Conservation (phyloP, 108 stramenopile genomes). For the Nannochloropsis gaditana region DNA sequence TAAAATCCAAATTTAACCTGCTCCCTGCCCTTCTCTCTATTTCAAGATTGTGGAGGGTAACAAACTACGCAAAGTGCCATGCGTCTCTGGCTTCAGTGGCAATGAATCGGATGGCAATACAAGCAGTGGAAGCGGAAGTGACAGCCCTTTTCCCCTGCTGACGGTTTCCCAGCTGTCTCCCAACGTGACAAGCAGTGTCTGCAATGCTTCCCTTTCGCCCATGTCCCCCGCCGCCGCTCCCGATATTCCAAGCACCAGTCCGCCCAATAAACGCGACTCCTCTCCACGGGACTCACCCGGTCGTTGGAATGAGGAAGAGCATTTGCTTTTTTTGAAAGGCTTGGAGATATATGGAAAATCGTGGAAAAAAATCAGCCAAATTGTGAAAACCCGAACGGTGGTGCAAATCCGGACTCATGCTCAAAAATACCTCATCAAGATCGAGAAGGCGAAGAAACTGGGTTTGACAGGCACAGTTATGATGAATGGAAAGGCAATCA, state of each 20-base stretch:
- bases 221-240: background rate
- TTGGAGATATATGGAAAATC: background rate
- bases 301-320: background rate
- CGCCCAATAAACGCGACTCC: background rate
- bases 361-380: background rate
- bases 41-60: no score
- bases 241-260: background rate
- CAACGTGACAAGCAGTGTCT: no score
- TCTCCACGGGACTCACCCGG: background rate
- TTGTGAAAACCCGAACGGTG: conserved; percentile 29
- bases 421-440: conserved; percentile 41
- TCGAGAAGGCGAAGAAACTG: conserved; percentile 28
- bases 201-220: background rate
- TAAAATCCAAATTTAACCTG: no score
- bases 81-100: background rate
- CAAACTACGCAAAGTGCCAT: no score
- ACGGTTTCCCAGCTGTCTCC: no score
- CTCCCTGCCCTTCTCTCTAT: no score
- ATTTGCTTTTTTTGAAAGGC: background rate
- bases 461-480: background rate
- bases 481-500: background rate
- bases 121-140: background rate
- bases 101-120: background rate
- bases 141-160: no score
- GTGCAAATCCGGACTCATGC: conserved; percentile 46